Percentiles rank a stretch among this genome's conserved stretches.
Conservation (phyloP, 176 grass and related monocot genomes). For the Elymus sibiricus region DNA sequence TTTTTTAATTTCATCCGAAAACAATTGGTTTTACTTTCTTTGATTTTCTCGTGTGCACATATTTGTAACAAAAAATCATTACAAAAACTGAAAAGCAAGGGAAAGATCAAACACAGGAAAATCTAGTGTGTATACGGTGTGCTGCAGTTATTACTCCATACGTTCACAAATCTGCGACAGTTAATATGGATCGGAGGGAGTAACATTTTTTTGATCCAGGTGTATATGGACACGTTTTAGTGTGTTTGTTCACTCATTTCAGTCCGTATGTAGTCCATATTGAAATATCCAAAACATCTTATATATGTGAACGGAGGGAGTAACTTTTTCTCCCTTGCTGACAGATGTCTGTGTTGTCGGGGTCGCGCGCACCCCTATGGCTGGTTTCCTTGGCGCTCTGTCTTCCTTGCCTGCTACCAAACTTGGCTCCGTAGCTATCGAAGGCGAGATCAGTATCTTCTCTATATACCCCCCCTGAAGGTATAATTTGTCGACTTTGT, state of each 20-base stretch:
- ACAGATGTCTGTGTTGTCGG: conserved; percentile 93
- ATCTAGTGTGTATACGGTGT: not conserved
- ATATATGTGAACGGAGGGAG: too few species aligned
- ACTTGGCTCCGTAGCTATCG: conserved; percentile 72
- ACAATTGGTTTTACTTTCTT: not conserved
- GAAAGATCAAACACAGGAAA: not conserved
- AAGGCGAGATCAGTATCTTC: not conserved
- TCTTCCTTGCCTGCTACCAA: conserved; percentile 85
- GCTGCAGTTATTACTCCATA: too few species aligned
- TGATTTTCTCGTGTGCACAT: not conserved
- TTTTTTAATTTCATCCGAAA: too few species aligned
- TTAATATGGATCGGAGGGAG: too few species aligned
- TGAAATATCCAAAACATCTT: too few species aligned
- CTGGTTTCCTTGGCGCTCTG: conserved; percentile 74
- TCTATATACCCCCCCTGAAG: not conserved
- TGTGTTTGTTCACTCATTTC: too few species aligned
- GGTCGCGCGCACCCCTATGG: conserved; percentile 83
- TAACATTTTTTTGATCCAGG: too few species aligned
- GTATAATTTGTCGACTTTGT: not conserved
- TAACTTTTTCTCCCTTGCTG: conserved; percentile 14
- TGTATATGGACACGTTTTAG: too few species aligned
- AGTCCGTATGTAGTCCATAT: too few species aligned
- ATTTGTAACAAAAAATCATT: too few species aligned
- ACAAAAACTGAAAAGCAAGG: not conserved
- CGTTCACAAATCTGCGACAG: too few species aligned